Percentiles rank a stretch among this genome's conserved stretches.
Evolutionary conservation across 345 rosid genomes (phyloP).

Genomic region (Salix udensis): DNA sequence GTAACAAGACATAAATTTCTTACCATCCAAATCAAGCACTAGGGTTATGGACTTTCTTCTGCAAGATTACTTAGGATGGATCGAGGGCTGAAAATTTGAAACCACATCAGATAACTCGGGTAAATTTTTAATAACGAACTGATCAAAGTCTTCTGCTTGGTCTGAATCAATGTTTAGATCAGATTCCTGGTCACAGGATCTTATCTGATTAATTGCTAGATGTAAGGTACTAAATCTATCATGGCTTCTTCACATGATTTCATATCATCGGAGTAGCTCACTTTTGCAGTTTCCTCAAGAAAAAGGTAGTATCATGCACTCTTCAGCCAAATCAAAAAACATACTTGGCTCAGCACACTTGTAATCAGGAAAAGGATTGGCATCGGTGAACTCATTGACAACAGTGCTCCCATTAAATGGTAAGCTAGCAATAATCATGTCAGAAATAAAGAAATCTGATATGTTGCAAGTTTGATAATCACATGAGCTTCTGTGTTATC

Average conservation of each 20-base stretch:
- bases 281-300: constrained; percentile 58
- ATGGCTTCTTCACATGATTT: constrained; percentile 44
- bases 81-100: constrained; percentile 45
- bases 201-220: constrained; percentile 60
- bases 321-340: constrained; percentile 58
- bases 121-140: constrained; percentile 57
- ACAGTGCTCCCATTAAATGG: constrained; percentile 44
- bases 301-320: constrained; percentile 72
- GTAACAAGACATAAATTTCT: no score
- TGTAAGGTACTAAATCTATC: constrained; percentile 40
- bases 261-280: constrained; percentile 36
- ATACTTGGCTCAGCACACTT: constrained; percentile 51
- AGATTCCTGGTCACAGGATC: constrained; percentile 43
- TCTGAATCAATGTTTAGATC: constrained; percentile 48
- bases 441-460: constrained; percentile 58
- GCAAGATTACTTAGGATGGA: constrained; percentile 38
- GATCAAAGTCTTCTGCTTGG: constrained; percentile 67
- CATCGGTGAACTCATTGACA: constrained; percentile 29
- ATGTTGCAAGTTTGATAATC: constrained; percentile 51
- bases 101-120: constrained; percentile 81
- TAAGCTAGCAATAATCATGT: constrained; percentile 53
- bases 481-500: constrained; percentile 30
- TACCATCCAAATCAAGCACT: no score
- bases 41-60: no score
- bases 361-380: constrained; percentile 51